Base-by-base conservation (phyloP, 139 green algal species). In the Coelastrella sp. region DNA sequence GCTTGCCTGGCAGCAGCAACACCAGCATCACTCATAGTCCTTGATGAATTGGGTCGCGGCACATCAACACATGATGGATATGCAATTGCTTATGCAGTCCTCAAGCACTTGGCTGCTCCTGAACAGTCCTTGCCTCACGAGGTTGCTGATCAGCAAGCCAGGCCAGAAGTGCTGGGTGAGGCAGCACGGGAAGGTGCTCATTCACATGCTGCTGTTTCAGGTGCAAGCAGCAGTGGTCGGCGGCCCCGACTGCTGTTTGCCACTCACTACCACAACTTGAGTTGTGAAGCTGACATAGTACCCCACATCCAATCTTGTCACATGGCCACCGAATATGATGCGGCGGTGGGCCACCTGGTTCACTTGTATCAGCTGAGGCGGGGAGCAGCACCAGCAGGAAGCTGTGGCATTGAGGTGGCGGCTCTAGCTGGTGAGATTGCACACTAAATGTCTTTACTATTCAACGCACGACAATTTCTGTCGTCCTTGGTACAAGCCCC, bases 211-310 rank as follows among this genome's bases (percentile, higher is more conserved):
- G 35, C 12, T 60, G 7, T 72, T 35, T 27, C 35, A 35, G 24
- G 78, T 66, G 66, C 60, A 78, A 61, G 78, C 57, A 76, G 59
- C 75, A 15, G 0, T 68, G 10, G 19, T 25, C 10, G 5, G 6
- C 63, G 11, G 82, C 81, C 81, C 14, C 56, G 83, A 8, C 49
- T 81, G 49, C 90, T 99, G 57, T 99, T 99, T 94, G 97, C 97
- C 14, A 99, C 98, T 15, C 98, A 99, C 94, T 99, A 99, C 90
- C 97, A 99, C 91, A 84, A 90, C 10, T 89, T 98, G 15, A 93
- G 96, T 1, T 19, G 25, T 17, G 92, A 93, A 66, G 65, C 80
- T 8, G n/a, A 20, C 7, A 65, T 93, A 63, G 8, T 68, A 14
- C 82, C 75, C 19, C 56, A 68, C 8, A 85, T 94, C 72, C 83